Conservation (phyloP, 1,139 yeast species). For the Tardiomyces depauwii region DNA sequence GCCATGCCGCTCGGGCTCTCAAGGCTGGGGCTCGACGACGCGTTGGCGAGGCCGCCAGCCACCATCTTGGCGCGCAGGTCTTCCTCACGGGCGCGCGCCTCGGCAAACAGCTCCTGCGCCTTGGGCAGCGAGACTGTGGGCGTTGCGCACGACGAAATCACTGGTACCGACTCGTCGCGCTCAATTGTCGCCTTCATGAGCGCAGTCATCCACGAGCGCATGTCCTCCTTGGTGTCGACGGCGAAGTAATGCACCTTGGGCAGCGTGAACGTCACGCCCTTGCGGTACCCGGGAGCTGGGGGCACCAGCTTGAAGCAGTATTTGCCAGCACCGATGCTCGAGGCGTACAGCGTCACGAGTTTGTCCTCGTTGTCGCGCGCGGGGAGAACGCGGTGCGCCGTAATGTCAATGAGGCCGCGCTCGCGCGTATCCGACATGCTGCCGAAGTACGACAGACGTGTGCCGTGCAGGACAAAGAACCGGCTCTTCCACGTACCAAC, state of each 20-base stretch:
- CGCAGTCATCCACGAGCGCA: conserved; percentile 94
- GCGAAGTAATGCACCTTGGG: conserved; percentile 95
- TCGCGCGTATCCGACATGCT: conserved; percentile 74
- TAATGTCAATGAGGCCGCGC: conserved; percentile 88
- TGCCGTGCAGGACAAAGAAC: conserved; percentile 83
- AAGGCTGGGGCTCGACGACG: background rate
- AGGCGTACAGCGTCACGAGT: conserved; percentile 76
- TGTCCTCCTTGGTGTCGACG: conserved; percentile 80
- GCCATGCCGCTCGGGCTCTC: background rate
- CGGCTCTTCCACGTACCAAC: conserved; percentile 86
- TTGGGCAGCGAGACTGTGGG: conserved; percentile 81
- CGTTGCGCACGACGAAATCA: conserved; percentile 86
- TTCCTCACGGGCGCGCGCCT: conserved; percentile 36
- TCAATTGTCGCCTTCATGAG: conserved; percentile 94
- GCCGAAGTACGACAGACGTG: conserved; percentile 79
- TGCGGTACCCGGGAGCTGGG: conserved; percentile 94
- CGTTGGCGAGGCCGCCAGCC: conserved; percentile 10
- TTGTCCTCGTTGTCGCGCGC: conserved; percentile 64
- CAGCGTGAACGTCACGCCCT: conserved; percentile 92
- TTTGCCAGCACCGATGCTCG: conserved; percentile 86
- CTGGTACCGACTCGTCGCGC: conserved; percentile 86
- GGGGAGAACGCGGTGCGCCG: conserved; percentile 85
- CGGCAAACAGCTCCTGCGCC: conserved; percentile 79
- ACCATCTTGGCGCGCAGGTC: conserved; percentile 19
- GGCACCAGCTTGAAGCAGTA: conserved; percentile 89